Conservation (phyloP, 1,284 basidiomycete species). For the Athelia sp. region DNA sequence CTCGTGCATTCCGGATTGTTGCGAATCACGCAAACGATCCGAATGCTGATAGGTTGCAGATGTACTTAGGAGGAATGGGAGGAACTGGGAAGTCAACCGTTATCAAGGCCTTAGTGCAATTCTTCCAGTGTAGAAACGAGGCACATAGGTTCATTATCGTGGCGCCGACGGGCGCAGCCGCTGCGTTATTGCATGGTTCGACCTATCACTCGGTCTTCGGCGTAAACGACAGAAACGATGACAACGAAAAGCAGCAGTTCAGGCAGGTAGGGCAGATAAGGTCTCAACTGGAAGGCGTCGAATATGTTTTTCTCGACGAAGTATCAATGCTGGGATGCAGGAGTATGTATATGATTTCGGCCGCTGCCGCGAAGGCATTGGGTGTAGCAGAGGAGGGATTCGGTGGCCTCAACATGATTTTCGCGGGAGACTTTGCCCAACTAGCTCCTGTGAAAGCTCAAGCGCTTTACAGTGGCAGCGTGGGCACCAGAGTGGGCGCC, state of each 20-base stretch:
- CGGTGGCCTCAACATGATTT: constrained; percentile 13
- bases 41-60: constrained; percentile 18
- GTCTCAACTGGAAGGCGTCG: constrained; percentile 18
- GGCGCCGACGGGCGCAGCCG: constrained; percentile 33
- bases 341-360: constrained; percentile 18
- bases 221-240: constrained; percentile 12
- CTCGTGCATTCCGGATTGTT: constrained; percentile 26
- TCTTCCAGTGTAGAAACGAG: constrained; percentile 22
- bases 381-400: not conserved
- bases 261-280: constrained; percentile 6
- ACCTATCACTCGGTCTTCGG: constrained; percentile 33
- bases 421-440: constrained; percentile 17
- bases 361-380: not conserved
- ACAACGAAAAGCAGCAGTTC: not conserved
- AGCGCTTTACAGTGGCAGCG: constrained; percentile 15
- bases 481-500: constrained; percentile 5
- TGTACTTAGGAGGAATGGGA: constrained; percentile 33
- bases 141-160: constrained; percentile 21
- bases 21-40: constrained; percentile 20
- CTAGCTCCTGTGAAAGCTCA: constrained; percentile 7
- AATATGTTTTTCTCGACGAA: constrained; percentile 33
- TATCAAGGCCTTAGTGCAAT: constrained; percentile 17
- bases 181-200: constrained; percentile 27
- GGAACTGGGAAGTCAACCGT: constrained; percentile 35
- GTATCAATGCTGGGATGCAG: constrained; percentile 29